Conservation (phyloP, 179 eudicot genomes). For the Gypsophila paniculata region DNA sequence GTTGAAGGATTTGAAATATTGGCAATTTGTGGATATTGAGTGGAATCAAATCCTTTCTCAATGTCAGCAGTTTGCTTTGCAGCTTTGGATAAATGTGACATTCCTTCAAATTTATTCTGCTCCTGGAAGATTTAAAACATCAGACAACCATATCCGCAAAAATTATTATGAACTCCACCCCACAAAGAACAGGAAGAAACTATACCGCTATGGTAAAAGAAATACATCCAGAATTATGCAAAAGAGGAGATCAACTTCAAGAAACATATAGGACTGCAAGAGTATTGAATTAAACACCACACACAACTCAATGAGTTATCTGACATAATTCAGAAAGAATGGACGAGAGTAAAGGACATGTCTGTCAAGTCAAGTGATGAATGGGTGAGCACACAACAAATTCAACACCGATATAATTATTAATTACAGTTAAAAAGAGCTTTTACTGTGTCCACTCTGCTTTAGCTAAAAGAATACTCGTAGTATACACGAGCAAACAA, state of each 20-base stretch:
- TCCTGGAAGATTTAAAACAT: constrained; percentile 15
- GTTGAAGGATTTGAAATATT: background rate
- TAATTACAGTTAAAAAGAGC: background rate
- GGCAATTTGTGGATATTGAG: constrained; percentile 14
- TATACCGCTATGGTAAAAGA: constrained; percentile 9
- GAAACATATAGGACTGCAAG: constrained; percentile 2
- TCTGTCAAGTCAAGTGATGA: background rate
- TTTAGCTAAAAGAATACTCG: too few relatives aligned
- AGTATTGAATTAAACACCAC: background rate
- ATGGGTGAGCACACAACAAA: background rate
- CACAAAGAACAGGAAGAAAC: constrained; percentile 7
- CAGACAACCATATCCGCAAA: constrained; percentile 5
- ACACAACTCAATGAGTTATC: constrained; percentile 1
- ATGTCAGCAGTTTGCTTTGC: constrained; percentile 23
- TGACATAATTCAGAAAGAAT: background rate
- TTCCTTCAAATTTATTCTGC: constrained; percentile 28
- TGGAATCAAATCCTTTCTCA: constrained; percentile 24
- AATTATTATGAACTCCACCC: background rate
- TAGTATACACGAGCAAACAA: too few relatives aligned
- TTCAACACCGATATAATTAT: background rate
- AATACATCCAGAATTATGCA: constrained; percentile 1
- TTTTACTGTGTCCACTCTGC: background rate
- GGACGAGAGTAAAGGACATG: background rate
- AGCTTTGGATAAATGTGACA: constrained; percentile 21
- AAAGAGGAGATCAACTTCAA: constrained; percentile 4